phyloP scores from a whole-genome alignment of 2,329 filamentous ascomycete genomes.

The Chrysosporium keratinophilum region DNA sequence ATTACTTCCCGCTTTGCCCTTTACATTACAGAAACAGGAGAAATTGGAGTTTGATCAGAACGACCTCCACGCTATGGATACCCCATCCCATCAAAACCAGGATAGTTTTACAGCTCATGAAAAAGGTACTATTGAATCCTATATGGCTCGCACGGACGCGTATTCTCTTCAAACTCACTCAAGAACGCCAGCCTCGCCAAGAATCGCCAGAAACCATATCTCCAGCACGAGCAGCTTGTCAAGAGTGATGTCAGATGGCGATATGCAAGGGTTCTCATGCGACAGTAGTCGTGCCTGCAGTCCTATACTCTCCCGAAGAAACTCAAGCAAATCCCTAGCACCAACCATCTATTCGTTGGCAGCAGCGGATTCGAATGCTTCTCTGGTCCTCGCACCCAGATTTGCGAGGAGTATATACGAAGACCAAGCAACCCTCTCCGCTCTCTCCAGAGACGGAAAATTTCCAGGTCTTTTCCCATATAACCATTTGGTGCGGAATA shows the following conservation, averaged over 20 bases:
- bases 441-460: constrained; percentile 35
- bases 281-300: constrained; percentile 22
- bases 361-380: constrained; percentile 36
- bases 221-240: constrained; percentile 37
- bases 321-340: constrained; percentile 31
- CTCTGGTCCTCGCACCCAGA: constrained; percentile 36
- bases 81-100: background rate
- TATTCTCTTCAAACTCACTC: constrained; percentile 33
- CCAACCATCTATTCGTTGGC: constrained; percentile 40
- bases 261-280: constrained; percentile 26
- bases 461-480: constrained; percentile 39
- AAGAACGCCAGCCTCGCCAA: constrained; percentile 34
- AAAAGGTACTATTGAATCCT: constrained; percentile 30
- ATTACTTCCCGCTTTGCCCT: constrained; percentile 2
- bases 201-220: constrained; percentile 31
- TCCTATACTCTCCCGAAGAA: constrained; percentile 16
- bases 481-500: constrained; percentile 37
- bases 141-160: constrained; percentile 34
- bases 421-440: constrained; percentile 35
- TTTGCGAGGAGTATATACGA: constrained; percentile 38
- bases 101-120: constrained; percentile 23
- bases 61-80: background rate
- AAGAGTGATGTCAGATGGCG: constrained; percentile 34
- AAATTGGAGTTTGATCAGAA: background rate
- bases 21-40: background rate